Percentiles rank a stretch among this genome's conserved stretches.
These are phyloP conservation scores for Yamadazyma pseudoaaseri DNA, from an alignment of 1,139 yeast species.

Conservation along the genomic window DNA sequence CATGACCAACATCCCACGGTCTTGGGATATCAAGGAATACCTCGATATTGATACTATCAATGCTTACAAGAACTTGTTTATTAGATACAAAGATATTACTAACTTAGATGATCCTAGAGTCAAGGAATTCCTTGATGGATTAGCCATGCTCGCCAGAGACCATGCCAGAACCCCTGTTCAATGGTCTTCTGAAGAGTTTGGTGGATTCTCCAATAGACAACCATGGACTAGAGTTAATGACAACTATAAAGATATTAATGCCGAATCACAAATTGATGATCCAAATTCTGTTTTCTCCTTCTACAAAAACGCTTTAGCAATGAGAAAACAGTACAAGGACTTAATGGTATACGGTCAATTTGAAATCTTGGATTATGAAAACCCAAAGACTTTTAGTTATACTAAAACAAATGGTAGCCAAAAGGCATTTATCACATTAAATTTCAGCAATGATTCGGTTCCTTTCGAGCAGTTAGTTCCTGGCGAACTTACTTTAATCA, in stretches of 20 bases:
- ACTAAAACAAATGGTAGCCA: conserved; percentile 7
- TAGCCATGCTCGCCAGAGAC: conserved; percentile 47
- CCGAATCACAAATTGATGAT: conserved; percentile 44
- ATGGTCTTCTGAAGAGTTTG: conserved; percentile 47
- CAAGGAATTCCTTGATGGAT: conserved; percentile 28
- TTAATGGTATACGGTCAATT: conserved; percentile 49
- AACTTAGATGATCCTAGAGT: conserved; percentile 15
- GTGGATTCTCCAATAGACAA: conserved; percentile 48
- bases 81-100: conserved; percentile 20
- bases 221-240: conserved; percentile 61
- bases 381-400: conserved; percentile 11
- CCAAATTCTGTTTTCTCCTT: conserved; percentile 46
- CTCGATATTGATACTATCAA: conserved; percentile 49
- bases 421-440: conserved; percentile 41
- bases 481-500: conserved; percentile 25
- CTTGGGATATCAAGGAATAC: conserved; percentile 51
- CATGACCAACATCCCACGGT: conserved; percentile 44
- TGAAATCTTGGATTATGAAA: conserved; percentile 33
- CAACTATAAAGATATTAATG: conserved; percentile 50
- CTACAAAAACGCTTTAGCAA: conserved; percentile 41
- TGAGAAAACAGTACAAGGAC: conserved; percentile 47
- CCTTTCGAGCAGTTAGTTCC: conserved; percentile 27
- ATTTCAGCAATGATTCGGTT: conserved; percentile 36
- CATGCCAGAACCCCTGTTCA: conserved; percentile 61
- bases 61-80: conserved; percentile 35